Evolutionary conservation across 352 stramenopile genomes (phyloP), one percentile per base, ranked within the genome.

Genomic region (Phytophthora colocasiae): DNA sequence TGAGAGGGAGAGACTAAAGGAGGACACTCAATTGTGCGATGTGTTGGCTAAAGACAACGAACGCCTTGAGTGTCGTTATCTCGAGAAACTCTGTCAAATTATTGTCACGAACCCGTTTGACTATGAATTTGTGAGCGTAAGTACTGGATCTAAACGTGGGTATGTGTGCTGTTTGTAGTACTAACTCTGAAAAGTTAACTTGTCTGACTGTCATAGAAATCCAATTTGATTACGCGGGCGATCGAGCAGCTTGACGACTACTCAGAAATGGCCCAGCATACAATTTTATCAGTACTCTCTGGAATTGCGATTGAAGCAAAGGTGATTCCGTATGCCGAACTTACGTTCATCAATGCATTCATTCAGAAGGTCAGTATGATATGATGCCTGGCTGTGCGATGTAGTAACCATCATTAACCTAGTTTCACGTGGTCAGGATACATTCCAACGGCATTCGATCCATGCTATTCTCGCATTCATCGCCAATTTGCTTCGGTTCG

Each of bases 281-380:
- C 68, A 4, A 55, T 90, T 51, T 66, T 80, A 12, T 88, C 81
- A 15, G 79, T 90, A 39, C 66, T 90, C 0, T 83, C 78, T 43
- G 77, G 74, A 15, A 78, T 81, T 31, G 79, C 81, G 4, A 87
- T 90, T 19, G 81, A 90, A 82, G 67, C 79, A 0, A 73, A 55
- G 4, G 66, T 90, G n/a, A 74, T 88, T 54, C 81, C 79, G n/a
- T 85, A 78, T 50, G 63, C 46, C 12, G 81, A 90, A 45, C 63
- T 90, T 11, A 46, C 36, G 10, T 66, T 75, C 31, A 75, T 88
- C 11, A 65, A 63, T 27, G 44, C 61, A 11, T 71, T 80, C 26
- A 55, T 87, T 47, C 48, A 26, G 29, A 76, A 80, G 57, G 63
- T 81, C 36, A 43, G 49, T 47, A 45, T 31, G 11, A 34, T 43